phyloP scores from a whole-genome alignment of 495 filamentous ascomycete species.

The Penicillium salamii region DNA sequence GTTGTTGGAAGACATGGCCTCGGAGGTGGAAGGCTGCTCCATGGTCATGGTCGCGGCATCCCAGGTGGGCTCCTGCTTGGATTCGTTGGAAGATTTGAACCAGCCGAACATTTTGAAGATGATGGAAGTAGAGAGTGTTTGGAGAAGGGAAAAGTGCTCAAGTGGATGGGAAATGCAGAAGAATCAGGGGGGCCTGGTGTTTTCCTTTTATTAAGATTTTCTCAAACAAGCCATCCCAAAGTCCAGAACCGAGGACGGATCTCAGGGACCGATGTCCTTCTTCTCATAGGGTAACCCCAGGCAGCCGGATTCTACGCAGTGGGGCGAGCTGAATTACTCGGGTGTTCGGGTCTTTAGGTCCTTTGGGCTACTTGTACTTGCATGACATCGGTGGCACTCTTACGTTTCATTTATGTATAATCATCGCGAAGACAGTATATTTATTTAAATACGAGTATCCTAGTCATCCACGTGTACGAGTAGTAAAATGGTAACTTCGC shows the following conservation, averaged over 20 bases:
- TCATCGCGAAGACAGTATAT: too few relatives aligned
- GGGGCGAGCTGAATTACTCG: not conserved
- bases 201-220: not conserved
- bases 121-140: not conserved
- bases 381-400: not conserved
- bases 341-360: too few relatives aligned
- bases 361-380: too few relatives aligned
- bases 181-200: not conserved
- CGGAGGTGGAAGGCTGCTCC: constrained; percentile 1
- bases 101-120: constrained; percentile 5
- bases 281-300: not conserved
- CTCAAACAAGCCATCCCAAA: not conserved
- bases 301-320: not conserved
- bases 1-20: constrained; percentile 2
- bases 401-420: not conserved
- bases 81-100: constrained; percentile 6
- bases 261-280: not conserved
- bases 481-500: too few relatives aligned
- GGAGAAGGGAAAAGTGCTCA: not conserved
- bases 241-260: not conserved
- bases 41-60: constrained; percentile 3
- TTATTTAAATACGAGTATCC: too few relatives aligned
- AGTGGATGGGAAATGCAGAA: not conserved
- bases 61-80: constrained; percentile 5
- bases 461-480: too few relatives aligned